Conservation (phyloP, 495 filamentous ascomycete genomes). For the Viridothelium virens region DNA sequence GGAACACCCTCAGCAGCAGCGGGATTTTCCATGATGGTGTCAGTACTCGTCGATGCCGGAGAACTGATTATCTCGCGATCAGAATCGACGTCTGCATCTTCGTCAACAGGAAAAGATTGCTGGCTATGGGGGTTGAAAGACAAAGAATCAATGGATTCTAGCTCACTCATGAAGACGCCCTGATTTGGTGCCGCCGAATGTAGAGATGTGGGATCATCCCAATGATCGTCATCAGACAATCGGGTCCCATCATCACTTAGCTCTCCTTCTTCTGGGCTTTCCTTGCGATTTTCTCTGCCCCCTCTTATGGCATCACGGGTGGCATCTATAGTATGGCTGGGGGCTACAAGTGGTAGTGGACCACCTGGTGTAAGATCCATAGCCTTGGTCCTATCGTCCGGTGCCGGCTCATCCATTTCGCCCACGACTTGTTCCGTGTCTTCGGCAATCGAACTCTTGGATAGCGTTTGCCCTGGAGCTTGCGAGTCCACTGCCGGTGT, state of each 20-base stretch:
- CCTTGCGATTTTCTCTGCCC: background rate
- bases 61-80: background rate
- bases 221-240: background rate
- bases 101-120: background rate
- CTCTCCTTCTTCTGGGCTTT: constrained; percentile 11
- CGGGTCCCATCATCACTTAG: constrained; percentile 4
- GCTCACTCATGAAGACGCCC: background rate
- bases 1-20: background rate
- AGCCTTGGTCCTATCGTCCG: background rate
- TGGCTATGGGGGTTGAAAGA: background rate
- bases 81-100: background rate
- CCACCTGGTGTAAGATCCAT: background rate
- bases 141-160: background rate
- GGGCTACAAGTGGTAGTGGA: background rate
- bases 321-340: background rate
- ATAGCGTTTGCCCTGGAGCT: background rate
- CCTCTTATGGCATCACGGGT: background rate
- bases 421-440: background rate
- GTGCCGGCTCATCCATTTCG: background rate
- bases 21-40: background rate
- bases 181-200: background rate
- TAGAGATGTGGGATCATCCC: background rate
- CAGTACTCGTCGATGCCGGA: background rate
- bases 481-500: background rate
- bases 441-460: background rate